These are phyloP conservation scores for Singerocomus inundabilis DNA, from an alignment of 1,284 basidiomycete genomes.

Conservation along the genomic window DNA sequence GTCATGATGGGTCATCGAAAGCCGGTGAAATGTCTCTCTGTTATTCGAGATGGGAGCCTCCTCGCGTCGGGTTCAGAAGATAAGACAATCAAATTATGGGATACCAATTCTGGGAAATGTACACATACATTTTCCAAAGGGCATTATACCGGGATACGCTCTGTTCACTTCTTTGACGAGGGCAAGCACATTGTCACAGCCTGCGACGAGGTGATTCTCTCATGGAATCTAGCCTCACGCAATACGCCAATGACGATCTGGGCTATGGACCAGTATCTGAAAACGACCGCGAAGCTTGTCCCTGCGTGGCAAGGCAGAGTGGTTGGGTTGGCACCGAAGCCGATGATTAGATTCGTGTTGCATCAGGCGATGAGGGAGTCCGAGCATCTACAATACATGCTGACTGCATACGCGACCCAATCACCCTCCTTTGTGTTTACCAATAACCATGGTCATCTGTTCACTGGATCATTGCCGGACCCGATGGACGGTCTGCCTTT, in stretches of 20 bases:
- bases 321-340: slow-evolving; percentile 13
- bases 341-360: not conserved
- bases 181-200: slow-evolving; percentile 13
- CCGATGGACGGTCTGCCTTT: slow-evolving; percentile 1
- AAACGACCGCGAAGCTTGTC: not conserved
- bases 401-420: not conserved
- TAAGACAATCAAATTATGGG: slow-evolving; percentile 26
- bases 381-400: not conserved
- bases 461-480: not conserved
- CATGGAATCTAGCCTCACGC: slow-evolving; percentile 13
- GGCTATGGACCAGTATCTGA: not conserved
- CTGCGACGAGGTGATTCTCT: slow-evolving; percentile 13
- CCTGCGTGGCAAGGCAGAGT: slow-evolving; percentile 14
- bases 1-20: slow-evolving; percentile 20
- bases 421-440: slow-evolving; percentile 10
- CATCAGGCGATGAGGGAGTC: not conserved
- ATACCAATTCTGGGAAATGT: slow-evolving; percentile 15
- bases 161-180: slow-evolving; percentile 16
- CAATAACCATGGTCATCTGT: not conserved
- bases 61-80: slow-evolving; percentile 23
- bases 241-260: slow-evolving; percentile 7
- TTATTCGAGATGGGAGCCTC: slow-evolving; percentile 14
- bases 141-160: slow-evolving; percentile 13
- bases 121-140: slow-evolving; percentile 18
- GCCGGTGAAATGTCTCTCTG: slow-evolving; percentile 21